Evolutionary conservation across 202 grass and related monocot species (phyloP), one percentile per base, ranked within the genome.

Genomic region (Zoysia matrella): DNA sequence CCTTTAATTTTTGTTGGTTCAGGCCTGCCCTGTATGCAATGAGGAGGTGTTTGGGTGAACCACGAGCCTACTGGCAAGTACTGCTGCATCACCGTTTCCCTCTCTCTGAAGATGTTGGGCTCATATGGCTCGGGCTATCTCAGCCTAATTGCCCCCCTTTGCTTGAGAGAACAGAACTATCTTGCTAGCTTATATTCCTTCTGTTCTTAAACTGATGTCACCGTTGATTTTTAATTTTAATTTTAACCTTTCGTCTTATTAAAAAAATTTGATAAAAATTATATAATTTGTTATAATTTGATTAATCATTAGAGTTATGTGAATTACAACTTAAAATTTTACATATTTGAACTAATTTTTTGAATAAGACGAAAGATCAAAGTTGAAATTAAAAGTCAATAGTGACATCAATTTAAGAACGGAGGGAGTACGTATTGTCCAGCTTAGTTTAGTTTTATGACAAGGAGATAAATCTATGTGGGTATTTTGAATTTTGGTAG

Each of bases 11-110:
- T 22, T 84, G 67, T 44, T 75, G 45, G 76, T 78, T 60, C 90
- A 95, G 95, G 88, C 86, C 77, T 98, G 95, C 76, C 95, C 95
- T 2, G 74, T 98, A 11, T 98, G 95, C 89, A 93, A 88, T 11
- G 89, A 92, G 81, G 95, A 95, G 80, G 90, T 98, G 69, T 98
- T 95, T 80, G 95, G 95, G 47, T 89, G 75, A 85, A 65, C 16
- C 15, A 8, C 1, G 53, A 79, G 18, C 42, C 43, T 60, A 5
- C 16, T 50, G 62, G 62, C 0, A 11, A 72, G 78, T 51, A 18
- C 4, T 70, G 8, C 43, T 9, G 46, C 42, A 45, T 69, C 55
- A 15, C 68, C 13, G 11, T 56, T 51, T 1, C 56, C 7, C 22
- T 70, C 62, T 60, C 81, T 47, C 12, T 45, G 64, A 73, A 64